Base-by-base conservation (phyloP, 768 basidiomycete genomes). In the Russula compacta region DNA sequence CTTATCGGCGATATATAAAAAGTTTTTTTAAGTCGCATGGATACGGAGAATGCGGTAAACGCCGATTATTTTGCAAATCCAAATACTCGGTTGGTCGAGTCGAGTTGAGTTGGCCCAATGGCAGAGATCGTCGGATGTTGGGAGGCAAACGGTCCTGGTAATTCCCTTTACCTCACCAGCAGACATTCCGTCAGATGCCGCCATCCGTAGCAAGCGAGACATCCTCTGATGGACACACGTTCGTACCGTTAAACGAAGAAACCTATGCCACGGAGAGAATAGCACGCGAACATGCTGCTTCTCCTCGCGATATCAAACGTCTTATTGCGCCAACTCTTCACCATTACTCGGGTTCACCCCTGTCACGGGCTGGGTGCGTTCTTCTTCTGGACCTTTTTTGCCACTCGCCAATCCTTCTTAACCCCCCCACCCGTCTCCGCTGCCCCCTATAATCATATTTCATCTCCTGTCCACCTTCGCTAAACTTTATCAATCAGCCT, bases 401-500 rank as follows among this genome's bases (percentile, higher is more conserved):
- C 32, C 14, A 32, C 39, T 53, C 29, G 10, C 32, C 56, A 35
- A 8, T 47, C 14, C 21, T 32, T 56, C 39, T 40, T 38, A 60
- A 42, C 14, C 11, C 14, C 11, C 39, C 39, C 47, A 38, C 7
- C 32, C 53, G 9, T 48, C 21, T 21, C 50, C 51, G 57, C 48
- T 53, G 36, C 24, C 46, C 44, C 40, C 55, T 52, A 24, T 50
- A 29, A 36, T 19, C 19, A 24, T 32, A 35, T 49, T 32, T 15
- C 38, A n/a, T 48, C 44, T 36, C 53, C 59, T 56, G 43, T 42
- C 49, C 4, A 17, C 43, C 14, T 48, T 14, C 56, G 29, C 52
- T 64, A 40, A 65, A 56, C 47, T 33, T 8, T 1, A 32, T n/a
- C 15, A 21, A 48, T 44, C 59, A 86, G 85, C 33, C 74, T 86